Percentiles rank a stretch among this genome's conserved stretches.
Conservation (phyloP, 306 rosid genomes). For the Luffa aegyptiaca region DNA sequence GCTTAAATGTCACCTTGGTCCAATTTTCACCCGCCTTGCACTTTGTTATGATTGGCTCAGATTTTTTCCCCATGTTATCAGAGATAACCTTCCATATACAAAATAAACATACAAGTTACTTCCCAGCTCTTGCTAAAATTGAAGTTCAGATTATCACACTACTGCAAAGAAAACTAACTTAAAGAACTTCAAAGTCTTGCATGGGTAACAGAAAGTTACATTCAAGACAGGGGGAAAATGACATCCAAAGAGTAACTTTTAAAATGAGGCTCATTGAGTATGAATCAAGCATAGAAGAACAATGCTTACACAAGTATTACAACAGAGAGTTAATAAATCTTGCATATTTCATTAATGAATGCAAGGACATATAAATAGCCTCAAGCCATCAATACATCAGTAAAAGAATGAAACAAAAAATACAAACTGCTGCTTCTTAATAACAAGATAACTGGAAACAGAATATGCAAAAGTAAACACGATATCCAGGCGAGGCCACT, state of each 20-base stretch:
- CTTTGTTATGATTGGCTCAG: slow-evolving; percentile 55
- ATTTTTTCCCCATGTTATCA: slow-evolving; percentile 65
- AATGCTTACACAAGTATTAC: neutral
- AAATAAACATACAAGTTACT: neutral
- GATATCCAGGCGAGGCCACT: too few relatives aligned
- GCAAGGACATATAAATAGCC: too few relatives aligned
- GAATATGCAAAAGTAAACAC: neutral
- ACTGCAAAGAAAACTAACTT: neutral
- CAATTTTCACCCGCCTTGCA: slow-evolving; percentile 72
- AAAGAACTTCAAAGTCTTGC: neutral
- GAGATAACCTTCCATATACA: slow-evolving; percentile 42
- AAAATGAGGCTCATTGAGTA: neutral
- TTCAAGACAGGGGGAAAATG: neutral
- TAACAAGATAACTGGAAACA: neutral
- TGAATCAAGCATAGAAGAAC: neutral
- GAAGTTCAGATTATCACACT: neutral
- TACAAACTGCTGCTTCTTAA: too few relatives aligned
- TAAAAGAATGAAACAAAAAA: too few relatives aligned
- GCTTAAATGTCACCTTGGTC: slow-evolving; percentile 88
- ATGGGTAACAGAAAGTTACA: neutral
- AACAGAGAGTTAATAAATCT: too few relatives aligned
- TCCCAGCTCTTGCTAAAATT: neutral
- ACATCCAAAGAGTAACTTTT: neutral
- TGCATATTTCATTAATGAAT: too few relatives aligned
- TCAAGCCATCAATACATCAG: too few relatives aligned